Evolutionary conservation across 164 flowering plant species (phyloP).

Genomic region (Tinospora cordifolia): DNA sequence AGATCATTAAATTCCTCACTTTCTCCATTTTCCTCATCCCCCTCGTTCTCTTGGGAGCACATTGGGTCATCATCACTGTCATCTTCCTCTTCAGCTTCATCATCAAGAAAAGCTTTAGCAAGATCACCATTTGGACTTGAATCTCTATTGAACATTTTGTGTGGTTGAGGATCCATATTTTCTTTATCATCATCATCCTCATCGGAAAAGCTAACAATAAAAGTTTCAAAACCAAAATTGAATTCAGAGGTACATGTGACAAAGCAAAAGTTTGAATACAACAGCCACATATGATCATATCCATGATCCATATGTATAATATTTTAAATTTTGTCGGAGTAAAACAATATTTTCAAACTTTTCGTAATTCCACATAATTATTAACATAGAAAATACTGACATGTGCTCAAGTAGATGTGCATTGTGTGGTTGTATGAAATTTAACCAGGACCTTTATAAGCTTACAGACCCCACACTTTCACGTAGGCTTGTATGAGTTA

Average conservation of each 20-base stretch:
- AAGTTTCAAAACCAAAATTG: background rate
- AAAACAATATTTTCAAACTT: too few relatives aligned
- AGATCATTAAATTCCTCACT: conserved; percentile 62
- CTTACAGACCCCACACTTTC: too few relatives aligned
- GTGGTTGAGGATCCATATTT: conserved; percentile 43
- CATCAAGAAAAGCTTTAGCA: conserved; percentile 80
- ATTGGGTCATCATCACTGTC: conserved; percentile 71
- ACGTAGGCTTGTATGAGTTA: too few relatives aligned
- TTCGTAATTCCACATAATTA: too few relatives aligned
- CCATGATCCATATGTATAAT: too few relatives aligned
- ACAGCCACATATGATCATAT: background rate
- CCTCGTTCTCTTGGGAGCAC: conserved; percentile 54
- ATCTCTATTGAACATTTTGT: conserved; percentile 14
- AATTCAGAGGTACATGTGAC: background rate
- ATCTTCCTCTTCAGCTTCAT: conserved; percentile 91
- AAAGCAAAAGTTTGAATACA: background rate
- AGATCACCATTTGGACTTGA: conserved; percentile 54
- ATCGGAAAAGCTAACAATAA: conserved; percentile 48
- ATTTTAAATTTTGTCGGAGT: too few relatives aligned
- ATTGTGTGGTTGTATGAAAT: too few relatives aligned
- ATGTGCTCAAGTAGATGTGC: too few relatives aligned
- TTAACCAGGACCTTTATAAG: too few relatives aligned
- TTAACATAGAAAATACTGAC: too few relatives aligned
- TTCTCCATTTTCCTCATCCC: conserved; percentile 53
- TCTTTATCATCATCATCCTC: conserved; percentile 75